Conservation (phyloP, 2,329 filamentous ascomycete species). For the Epichloe festucae region DNA sequence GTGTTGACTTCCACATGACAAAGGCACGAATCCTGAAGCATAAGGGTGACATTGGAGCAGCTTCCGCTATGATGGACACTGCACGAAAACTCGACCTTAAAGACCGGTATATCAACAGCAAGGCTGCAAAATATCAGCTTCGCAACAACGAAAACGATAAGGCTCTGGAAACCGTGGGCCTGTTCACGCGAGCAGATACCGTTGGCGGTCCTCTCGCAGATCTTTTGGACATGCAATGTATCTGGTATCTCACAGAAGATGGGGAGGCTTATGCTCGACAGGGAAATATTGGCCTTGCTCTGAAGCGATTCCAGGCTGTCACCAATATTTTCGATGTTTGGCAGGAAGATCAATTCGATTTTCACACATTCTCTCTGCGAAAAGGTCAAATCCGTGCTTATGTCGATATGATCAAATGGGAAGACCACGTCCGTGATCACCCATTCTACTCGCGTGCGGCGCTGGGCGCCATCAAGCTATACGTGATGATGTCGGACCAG, state of each 20-base stretch:
- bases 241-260: slow-evolving; percentile 95
- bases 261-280: slow-evolving; percentile 78
- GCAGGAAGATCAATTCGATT: slow-evolving; percentile 98
- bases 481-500: slow-evolving; percentile 66
- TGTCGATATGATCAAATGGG: slow-evolving; percentile 93
- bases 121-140: slow-evolving; percentile 92
- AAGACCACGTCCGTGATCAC: slow-evolving; percentile 80
- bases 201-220: slow-evolving; percentile 79
- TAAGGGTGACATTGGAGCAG: slow-evolving; percentile 63
- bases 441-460: slow-evolving; percentile 85
- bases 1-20: slow-evolving; percentile 87
- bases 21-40: slow-evolving; percentile 94
- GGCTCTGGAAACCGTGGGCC: slow-evolving; percentile 75
- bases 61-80: slow-evolving; percentile 76
- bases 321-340: slow-evolving; percentile 92
- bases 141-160: slow-evolving; percentile 83
- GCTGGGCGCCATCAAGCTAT: slow-evolving; percentile 67
- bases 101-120: slow-evolving; percentile 97
- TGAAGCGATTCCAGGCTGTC: slow-evolving; percentile 84
- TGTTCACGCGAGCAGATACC: slow-evolving; percentile 88
- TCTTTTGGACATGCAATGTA: slow-evolving; percentile 93
- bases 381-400: slow-evolving; percentile 95
- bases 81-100: slow-evolving; percentile 75
- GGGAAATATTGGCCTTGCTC: slow-evolving; percentile 67
- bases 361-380: slow-evolving; percentile 92